Conservation (phyloP, 164 flowering plant species). For the Stephania cephalantha region DNA sequence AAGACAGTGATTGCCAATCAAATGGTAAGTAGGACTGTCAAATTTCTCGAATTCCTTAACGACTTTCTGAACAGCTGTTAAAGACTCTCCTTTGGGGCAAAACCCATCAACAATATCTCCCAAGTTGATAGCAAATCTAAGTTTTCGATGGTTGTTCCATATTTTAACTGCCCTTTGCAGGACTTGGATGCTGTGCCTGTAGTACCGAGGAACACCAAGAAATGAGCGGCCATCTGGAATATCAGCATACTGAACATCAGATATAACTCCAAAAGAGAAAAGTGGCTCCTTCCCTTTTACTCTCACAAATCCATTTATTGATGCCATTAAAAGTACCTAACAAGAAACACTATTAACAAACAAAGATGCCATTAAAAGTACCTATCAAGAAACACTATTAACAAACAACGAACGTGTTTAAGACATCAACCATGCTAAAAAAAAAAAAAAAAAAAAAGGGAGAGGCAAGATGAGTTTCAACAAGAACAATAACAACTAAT, state of each 20-base stretch:
- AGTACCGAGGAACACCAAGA: conserved; percentile 76
- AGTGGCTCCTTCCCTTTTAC: conserved; percentile 48
- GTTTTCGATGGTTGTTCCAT: conserved; percentile 57
- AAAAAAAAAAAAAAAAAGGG: too few relatives aligned
- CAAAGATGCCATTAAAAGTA: conserved; percentile 32
- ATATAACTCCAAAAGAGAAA: conserved; percentile 81
- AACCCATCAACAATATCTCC: conserved; percentile 94
- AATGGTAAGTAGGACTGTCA: conserved; percentile 64
- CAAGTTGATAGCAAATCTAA: conserved; percentile 60
- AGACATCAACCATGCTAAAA: too few relatives aligned
- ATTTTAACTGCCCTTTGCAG: conserved; percentile 71
- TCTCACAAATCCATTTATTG: conserved; percentile 32
- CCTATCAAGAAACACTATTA: conserved; percentile 9
- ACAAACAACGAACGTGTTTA: conserved; percentile 9
- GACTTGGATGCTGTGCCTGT: conserved; percentile 75
- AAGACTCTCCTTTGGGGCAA: conserved; percentile 78
- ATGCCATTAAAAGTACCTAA: conserved; percentile 31
- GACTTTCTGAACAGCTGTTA: conserved; percentile 46
- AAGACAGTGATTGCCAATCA: conserved; percentile 98
- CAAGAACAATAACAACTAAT: too few relatives aligned
- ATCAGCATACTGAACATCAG: conserved; percentile 91
- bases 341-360: conserved; percentile 11
- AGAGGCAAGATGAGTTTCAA: too few relatives aligned
- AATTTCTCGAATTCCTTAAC: conserved; percentile 56
- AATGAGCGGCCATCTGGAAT: conserved; percentile 90